Percentiles rank a stretch among this genome's conserved stretches.
Evolutionary conservation across 1,284 basidiomycete species (phyloP).

Genomic region (Wolfiporia cocos): DNA sequence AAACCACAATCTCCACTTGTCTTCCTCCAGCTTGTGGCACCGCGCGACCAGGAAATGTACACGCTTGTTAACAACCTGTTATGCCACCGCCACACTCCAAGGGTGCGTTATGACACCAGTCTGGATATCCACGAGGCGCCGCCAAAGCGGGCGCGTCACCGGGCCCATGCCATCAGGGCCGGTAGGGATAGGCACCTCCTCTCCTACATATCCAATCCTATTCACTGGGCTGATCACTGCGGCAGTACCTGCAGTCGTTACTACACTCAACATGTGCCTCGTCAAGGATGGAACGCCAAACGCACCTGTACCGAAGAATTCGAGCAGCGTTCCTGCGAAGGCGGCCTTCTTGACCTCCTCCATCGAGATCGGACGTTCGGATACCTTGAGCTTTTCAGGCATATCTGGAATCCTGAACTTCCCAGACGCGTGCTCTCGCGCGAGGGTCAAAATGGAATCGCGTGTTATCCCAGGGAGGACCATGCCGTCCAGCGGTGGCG

Average conservation of each 20-base stretch:
- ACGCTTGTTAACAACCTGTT: too few species aligned
- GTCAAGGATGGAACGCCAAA: neutral
- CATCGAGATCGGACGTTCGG: constrained; percentile 88
- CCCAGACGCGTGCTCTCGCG: constrained; percentile 71
- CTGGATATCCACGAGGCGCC: constrained; percentile 86
- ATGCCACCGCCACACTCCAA: constrained; percentile 65
- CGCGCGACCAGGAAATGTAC: too few species aligned
- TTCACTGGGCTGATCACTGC: constrained; percentile 83
- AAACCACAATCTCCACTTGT: too few species aligned
- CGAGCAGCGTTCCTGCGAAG: constrained; percentile 69
- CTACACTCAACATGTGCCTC: too few species aligned
- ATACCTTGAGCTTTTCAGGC: constrained; percentile 65
- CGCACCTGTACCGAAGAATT: constrained; percentile 90
- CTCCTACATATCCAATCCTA: constrained; percentile 83
- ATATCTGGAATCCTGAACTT: constrained; percentile 54
- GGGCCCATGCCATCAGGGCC: constrained; percentile 87
- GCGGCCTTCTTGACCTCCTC: constrained; percentile 76
- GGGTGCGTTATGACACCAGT: constrained; percentile 78
- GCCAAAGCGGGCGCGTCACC: constrained; percentile 78
- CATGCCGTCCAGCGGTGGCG: constrained; percentile 91
- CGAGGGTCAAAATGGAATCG: constrained; percentile 84
- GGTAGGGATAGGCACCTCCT: constrained; percentile 81
- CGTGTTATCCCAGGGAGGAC: constrained; percentile 96
- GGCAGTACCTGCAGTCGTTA: constrained; percentile 52
- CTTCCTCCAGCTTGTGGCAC: too few species aligned